Base-by-base conservation (phyloP, 345 rosid genomes). In the Corymbia maculata region DNA sequence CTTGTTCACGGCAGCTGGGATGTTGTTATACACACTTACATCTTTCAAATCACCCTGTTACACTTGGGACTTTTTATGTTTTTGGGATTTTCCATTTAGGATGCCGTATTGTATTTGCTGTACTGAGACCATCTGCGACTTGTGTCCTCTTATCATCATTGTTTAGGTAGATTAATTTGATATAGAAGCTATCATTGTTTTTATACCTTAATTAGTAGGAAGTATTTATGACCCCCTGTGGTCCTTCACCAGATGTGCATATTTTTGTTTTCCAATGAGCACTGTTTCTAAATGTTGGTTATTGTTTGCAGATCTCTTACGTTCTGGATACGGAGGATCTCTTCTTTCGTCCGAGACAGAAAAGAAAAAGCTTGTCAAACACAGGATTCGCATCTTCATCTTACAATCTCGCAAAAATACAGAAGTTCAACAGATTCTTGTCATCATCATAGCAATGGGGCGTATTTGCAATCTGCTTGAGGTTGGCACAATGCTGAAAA, bases 241-340 rank as follows among this genome's bases (percentile, higher is more conserved):
- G 79, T 68, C 79, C 79, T 32, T 68, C 79, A 70, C 80, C 49
- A 2, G 82, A 36, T 51, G 42, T 16, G 59, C 57, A 19, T 85
- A 49, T 13, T 85, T 9, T 51, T 32, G 55, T 49, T 85, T 85
- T 85, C 45, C 59, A 13, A 51, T 19, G 36, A 22, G 59, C n/a
- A 19, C 19, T 19, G 82, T 10, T 75, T 75, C 84, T 75, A 42
- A 75, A 42, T 42, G 84, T 28, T 47, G 42, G n/a, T 42, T 55
- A 75, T 87, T 61, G 32, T 85, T 87, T 87, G 86, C 87, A 92
- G 93, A 92, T 91, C 88, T 91, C 93, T 8, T 92, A 92, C 70
- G 93, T 92, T 75, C 89, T 94, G 57, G 95, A 94, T 91, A 94
- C 96, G 1, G 96, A 93, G 89, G 96, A 94, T 92, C 89, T 91